Base-by-base conservation (phyloP, 2,329 filamentous ascomycete species). In the Colletotrichum orchidophilum region DNA sequence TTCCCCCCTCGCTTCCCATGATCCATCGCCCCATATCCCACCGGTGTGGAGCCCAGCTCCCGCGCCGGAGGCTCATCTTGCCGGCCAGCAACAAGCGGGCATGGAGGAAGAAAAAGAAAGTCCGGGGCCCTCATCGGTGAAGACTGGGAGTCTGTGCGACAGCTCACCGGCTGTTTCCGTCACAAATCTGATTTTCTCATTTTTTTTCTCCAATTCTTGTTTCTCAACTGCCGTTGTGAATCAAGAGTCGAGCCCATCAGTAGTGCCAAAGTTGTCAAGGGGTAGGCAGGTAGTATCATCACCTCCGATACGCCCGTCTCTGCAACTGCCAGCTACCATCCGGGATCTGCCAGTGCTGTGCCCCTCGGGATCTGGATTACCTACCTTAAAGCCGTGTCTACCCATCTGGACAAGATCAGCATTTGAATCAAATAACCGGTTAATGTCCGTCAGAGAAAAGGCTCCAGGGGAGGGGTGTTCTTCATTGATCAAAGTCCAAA, bases 351-450 rank as follows among this genome's bases (percentile, higher is more conserved):
- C 15, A 12, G 15, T 18, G 15, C 18, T 46, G 39, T 5, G 39
- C 39, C 39, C 46, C 33, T 46, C 55, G 46, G 24, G 8, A 24
- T 7, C 18, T 24, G 31, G 46, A 29, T 13, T 8, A 2, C 31
- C 11, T 24, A 31, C 42, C 12, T 26, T 6, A 57, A 31, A 62
- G 58, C 65, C 65, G 65, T 39, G 59, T 57, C 50, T 63, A 63
- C 65, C 65, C 59, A 63, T 55, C 11, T 27, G 65, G 65, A 50
- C 15, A 63, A 39, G 50, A 68, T 63, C 59, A 63, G 65, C 65
- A 50, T 1, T 13, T n/a, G n/a, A 50, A 39, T 35, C 59, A 50
- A 46, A 54, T 12, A 24, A 26, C 54, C 63, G 26, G 46, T 39
- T 39, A 35, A 46, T 49, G 33, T 55, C 35, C 50, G 58, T 26